Evolutionary conservation across 805 yeast genomes (phyloP).

Genomic region (Cyberlindnera subsufficiens): DNA sequence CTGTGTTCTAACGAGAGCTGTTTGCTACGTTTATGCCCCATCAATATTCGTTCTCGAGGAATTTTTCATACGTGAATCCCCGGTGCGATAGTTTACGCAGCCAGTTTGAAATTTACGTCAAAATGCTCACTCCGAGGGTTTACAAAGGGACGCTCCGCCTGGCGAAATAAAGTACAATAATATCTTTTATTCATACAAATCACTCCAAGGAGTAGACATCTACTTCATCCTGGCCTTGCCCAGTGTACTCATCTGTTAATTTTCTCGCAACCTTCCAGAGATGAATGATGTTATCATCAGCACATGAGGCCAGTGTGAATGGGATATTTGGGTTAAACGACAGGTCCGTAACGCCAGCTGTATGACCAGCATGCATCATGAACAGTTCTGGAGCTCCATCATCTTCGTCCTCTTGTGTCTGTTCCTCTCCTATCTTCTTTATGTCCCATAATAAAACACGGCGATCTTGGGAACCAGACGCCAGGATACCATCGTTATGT

Average conservation of each 20-base stretch:
- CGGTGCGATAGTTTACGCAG: background rate
- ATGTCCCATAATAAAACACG: conserved; percentile 81
- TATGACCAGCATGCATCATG: conserved; percentile 93
- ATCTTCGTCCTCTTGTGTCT: conserved; percentile 79
- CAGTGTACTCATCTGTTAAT: conserved; percentile 26
- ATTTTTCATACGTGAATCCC: conserved; percentile 3
- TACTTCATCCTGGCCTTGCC: conserved; percentile 11
- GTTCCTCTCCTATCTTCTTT: conserved; percentile 75
- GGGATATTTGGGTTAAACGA: conserved; percentile 61
- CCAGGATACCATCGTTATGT: conserved; percentile 67
- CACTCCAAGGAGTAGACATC: conserved; percentile 19
- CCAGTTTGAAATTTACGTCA: conserved; percentile 5
- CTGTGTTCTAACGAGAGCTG: too few relatives aligned
- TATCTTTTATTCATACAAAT: background rate
- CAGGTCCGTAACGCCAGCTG: conserved; percentile 68
- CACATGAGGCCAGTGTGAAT: conserved; percentile 65
- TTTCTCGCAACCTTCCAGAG: conserved; percentile 38
- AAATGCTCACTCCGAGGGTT: too few relatives aligned
- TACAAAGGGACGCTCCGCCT: too few relatives aligned
- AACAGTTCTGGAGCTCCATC: conserved; percentile 86
- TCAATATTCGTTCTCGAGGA: background rate
- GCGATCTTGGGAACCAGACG: conserved; percentile 73
- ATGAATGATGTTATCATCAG: conserved; percentile 40
- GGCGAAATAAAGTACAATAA: too few relatives aligned
- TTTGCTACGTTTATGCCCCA: too few relatives aligned